Evolutionary conservation across 1,284 basidiomycete genomes (phyloP), one percentile per base, ranked within the genome.

Genomic region (Cryptococcus floricola): DNA sequence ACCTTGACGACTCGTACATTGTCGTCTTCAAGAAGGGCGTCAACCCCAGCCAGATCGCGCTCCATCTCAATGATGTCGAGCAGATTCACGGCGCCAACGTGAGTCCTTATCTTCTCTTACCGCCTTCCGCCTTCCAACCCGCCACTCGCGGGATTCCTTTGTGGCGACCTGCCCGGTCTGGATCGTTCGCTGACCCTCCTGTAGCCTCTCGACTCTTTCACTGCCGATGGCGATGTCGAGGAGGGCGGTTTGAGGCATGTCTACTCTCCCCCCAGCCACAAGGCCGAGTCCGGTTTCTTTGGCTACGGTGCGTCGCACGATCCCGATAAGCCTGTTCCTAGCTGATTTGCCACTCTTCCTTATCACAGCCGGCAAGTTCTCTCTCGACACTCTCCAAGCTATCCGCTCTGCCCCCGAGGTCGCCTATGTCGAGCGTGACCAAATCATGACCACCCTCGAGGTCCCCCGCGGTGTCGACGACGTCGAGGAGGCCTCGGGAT

Each of bases 351-450:
- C 44, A 39, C 52, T 42, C 34, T 14, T 27, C 27, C 18, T 48
- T n/a, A 5, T 39, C 14, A 92, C 94, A 80, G 83, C 94, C 47
- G 95, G 94, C 53, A 81, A 80, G 68, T 97, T 99, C 81, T 84
- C 86, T 39, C 78, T 84, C 44, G 77, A 79, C 50, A 86, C 88
- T 42, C 75, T 99, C 60, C 83, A 91, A 53, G 83, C 84, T 69
- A 87, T 99, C 73, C 84, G 95, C 54, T 78, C 82, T 49, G 83
- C 88, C 80, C 93, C 94, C 18, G 93, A 95, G 75, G 93, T 99
- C 50, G 89, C 87, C 34, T 95, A 88, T 71, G 82, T 99, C 59
- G 96, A 99, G 81, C 84, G 81, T 60, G 96, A 99, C 80, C 91
- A 95, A 79, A 80, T 93, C 64, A 89, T 95, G 23, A 83, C 81